Conservation (phyloP, 805 yeast genomes). For the Kazachstania taianensis region DNA sequence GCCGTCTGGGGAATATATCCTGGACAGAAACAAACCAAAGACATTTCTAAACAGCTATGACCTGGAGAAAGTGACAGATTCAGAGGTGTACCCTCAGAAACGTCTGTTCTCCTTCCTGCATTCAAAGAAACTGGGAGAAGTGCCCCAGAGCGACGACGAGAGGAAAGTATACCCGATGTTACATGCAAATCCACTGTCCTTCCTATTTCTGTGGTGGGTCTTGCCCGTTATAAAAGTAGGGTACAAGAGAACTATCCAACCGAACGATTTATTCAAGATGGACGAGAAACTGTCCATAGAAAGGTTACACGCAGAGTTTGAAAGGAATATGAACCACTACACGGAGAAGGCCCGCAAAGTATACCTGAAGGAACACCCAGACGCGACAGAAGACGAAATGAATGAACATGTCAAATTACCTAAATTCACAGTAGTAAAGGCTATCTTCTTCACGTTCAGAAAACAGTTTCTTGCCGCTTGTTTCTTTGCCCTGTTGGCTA, state of each 20-base stretch:
- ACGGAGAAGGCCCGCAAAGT: conserved; percentile 26
- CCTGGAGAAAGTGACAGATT: conserved; percentile 28
- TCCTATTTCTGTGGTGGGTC: conserved; percentile 58
- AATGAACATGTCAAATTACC: conserved; percentile 22
- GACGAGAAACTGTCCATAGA: conserved; percentile 37
- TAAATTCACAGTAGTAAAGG: conserved; percentile 30
- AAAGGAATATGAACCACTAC: conserved; percentile 25
- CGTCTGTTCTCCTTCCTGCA: conserved; percentile 43
- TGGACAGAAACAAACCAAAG: conserved; percentile 23
- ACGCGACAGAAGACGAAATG: conserved; percentile 32
- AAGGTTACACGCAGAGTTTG: conserved; percentile 32
- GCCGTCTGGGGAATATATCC: conserved; percentile 20
- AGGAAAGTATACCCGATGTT: conserved; percentile 41
- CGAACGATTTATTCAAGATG: conserved; percentile 47
- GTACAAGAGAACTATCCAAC: conserved; percentile 59
- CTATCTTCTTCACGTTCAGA: conserved; percentile 42
- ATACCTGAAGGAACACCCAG: conserved; percentile 28
- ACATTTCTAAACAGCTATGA: conserved; percentile 27
- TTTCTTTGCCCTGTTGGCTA: conserved; percentile 37
- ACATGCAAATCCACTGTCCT: conserved; percentile 32
- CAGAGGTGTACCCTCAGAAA: conserved; percentile 32
- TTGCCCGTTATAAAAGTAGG: conserved; percentile 54
- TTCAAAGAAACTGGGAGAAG: conserved; percentile 39
- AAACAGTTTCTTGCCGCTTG: conserved; percentile 38
- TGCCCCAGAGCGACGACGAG: conserved; percentile 40